Evolutionary conservation across 139 green algal genomes (phyloP).

Genomic region (Spirogloea muscicola): DNA sequence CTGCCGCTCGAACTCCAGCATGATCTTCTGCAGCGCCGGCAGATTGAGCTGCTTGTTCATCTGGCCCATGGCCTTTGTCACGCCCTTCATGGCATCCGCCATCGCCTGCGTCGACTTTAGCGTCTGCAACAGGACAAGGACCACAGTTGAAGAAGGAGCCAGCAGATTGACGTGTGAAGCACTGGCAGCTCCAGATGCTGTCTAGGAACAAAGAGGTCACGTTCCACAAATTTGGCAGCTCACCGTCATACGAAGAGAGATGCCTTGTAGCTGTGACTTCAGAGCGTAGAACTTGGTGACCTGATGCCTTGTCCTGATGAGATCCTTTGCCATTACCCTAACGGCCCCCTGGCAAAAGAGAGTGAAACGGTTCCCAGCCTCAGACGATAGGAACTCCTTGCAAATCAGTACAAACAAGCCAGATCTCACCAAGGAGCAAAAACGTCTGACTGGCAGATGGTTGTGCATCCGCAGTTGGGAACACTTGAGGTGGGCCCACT

Average conservation of each 20-base stretch:
- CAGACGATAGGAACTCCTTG: too few relatives aligned
- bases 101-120: slow-evolving; percentile 97
- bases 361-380: too few relatives aligned
- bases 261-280: slow-evolving; percentile 93
- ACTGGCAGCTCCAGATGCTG: background rate
- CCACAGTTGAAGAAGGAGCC: background rate
- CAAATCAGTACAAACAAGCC: too few relatives aligned
- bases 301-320: slow-evolving; percentile 94
- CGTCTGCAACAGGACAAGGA: slow-evolving; percentile 62
- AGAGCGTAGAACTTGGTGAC: slow-evolving; percentile 96
- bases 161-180: background rate
- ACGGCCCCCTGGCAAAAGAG: slow-evolving; percentile 86
- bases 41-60: slow-evolving; percentile 98
- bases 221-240: slow-evolving; percentile 53
- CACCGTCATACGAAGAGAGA: slow-evolving; percentile 84
- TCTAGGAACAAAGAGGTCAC: background rate
- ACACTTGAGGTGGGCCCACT: too few relatives aligned
- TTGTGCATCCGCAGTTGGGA: too few relatives aligned
- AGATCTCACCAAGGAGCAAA: too few relatives aligned
- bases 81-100: slow-evolving; percentile 90
- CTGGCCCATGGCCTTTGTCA: slow-evolving; percentile 89
- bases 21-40: slow-evolving; percentile 71
- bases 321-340: slow-evolving; percentile 96
- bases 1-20: slow-evolving; percentile 95
- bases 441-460: too few relatives aligned